Percentiles rank a stretch among this genome's conserved stretches.
phyloP scores from a whole-genome alignment of 805 yeast species.

The Wickerhamia fluorescens region DNA sequence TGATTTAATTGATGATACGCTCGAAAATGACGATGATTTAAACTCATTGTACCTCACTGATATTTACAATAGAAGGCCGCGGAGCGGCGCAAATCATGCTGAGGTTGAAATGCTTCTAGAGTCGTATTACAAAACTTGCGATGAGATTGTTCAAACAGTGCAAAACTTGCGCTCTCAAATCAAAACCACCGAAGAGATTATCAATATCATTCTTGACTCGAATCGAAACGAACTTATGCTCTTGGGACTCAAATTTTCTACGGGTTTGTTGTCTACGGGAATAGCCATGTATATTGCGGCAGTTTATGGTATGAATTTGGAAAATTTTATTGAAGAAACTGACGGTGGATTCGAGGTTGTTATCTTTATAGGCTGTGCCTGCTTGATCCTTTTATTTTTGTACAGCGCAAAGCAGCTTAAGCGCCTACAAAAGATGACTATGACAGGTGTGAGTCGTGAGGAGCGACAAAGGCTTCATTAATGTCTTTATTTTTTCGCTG shows the following conservation, averaged over 20 bases:
- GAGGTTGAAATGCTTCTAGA: conserved; percentile 89
- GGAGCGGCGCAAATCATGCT: conserved; percentile 60
- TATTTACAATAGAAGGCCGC: conserved; percentile 33
- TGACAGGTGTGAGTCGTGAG: conserved; percentile 37
- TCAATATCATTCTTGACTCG: conserved; percentile 86
- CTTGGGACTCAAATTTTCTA: conserved; percentile 73
- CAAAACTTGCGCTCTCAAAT: conserved; percentile 77
- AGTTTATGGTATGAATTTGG: conserved; percentile 92
- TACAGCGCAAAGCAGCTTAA: conserved; percentile 52
- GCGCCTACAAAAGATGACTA: conserved; percentile 66
- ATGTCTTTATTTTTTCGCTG: neutral
- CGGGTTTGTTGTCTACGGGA: conserved; percentile 78
- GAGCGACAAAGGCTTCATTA: conserved; percentile 1
- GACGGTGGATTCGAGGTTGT: conserved; percentile 55
- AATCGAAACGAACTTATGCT: conserved; percentile 91
- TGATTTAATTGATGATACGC: conserved; percentile 74
- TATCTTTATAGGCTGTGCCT: conserved; percentile 37
- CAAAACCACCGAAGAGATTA: conserved; percentile 89
- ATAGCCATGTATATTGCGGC: conserved; percentile 77
- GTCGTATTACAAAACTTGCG: conserved; percentile 83
- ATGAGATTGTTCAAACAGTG: conserved; percentile 88
- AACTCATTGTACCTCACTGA: conserved; percentile 77
- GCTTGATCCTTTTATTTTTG: conserved; percentile 40
- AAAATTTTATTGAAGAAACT: conserved; percentile 82
- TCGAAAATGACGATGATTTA: conserved; percentile 83